phyloP scores from a whole-genome alignment of 148 eudicot species.

The Suaeda aralocaspica region DNA sequence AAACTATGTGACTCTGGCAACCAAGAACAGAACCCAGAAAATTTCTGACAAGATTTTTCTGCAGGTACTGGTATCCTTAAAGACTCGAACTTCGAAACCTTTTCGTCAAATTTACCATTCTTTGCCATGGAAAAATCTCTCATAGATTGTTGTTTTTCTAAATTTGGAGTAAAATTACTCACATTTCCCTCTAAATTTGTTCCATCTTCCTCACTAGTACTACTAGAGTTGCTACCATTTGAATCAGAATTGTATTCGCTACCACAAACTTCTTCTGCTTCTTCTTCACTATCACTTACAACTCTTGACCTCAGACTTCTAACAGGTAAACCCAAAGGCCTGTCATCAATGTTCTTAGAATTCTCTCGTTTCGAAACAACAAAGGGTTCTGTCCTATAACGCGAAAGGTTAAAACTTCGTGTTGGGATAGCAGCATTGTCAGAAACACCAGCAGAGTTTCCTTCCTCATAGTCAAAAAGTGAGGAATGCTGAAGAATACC shows the following conservation, averaged over 20 bases:
- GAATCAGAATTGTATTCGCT: conserved; percentile 28
- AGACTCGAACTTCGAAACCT: conserved; percentile 31
- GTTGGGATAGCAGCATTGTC: conserved; percentile 25
- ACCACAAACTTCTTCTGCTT: conserved; percentile 22
- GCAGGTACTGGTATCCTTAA: conserved; percentile 31
- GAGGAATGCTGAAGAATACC: conserved; percentile 42
- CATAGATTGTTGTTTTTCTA: conserved; percentile 19
- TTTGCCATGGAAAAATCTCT: conserved; percentile 29
- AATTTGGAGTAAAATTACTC: not conserved
- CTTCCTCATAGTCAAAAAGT: conserved; percentile 51
- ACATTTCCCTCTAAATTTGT: conserved; percentile 44
- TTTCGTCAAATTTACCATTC: conserved; percentile 24
- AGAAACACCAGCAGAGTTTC: conserved; percentile 39
- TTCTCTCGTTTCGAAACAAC: conserved; percentile 33
- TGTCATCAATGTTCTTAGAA: conserved; percentile 26
- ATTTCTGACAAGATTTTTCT: conserved; percentile 18
- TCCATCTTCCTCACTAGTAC: conserved; percentile 30
- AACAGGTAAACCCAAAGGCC: conserved; percentile 65
- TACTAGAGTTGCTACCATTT: conserved; percentile 20
- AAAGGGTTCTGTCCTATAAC: conserved; percentile 34
- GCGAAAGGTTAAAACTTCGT: conserved; percentile 28
- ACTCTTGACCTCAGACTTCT: conserved; percentile 57
- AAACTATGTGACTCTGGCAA: conserved; percentile 31
- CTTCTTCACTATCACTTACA: conserved; percentile 33
- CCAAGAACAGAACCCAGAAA: conserved; percentile 33